Percentiles rank a stretch among this genome's conserved stretches.
Evolutionary conservation across 805 yeast species (phyloP).

Genomic region (Jamesozyma spencerorum): DNA sequence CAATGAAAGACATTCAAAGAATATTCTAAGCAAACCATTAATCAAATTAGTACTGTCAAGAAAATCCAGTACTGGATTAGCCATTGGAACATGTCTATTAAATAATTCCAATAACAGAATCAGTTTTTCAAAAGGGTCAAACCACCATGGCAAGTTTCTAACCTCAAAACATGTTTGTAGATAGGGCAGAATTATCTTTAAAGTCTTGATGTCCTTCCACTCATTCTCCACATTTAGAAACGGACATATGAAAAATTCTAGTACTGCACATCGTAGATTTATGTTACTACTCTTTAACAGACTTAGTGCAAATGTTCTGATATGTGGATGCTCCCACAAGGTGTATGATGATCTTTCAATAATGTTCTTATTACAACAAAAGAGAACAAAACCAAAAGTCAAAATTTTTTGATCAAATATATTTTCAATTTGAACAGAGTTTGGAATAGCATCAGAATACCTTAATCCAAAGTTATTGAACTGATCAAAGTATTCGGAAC

Average conservation of each 20-base stretch:
- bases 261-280: constrained; percentile 16
- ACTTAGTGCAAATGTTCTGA: constrained; percentile 16
- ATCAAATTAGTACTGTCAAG: constrained; percentile 19
- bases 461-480: constrained; percentile 13
- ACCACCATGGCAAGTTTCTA: constrained; percentile 26
- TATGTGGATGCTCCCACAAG: constrained; percentile 12
- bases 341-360: neutral
- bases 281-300: constrained; percentile 18
- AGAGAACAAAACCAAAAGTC: constrained; percentile 13
- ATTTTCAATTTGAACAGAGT: constrained; percentile 16
- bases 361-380: constrained; percentile 2
- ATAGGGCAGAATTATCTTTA: constrained; percentile 20
- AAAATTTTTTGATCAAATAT: constrained; percentile 14
- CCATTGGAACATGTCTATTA: constrained; percentile 17
- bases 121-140: constrained; percentile 23
- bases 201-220: constrained; percentile 11
- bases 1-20: constrained; percentile 17
- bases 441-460: constrained; percentile 12
- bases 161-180: constrained; percentile 20
- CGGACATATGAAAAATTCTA: constrained; percentile 16
- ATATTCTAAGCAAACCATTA: constrained; percentile 18
- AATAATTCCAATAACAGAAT: constrained; percentile 16
- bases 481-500: constrained; percentile 10
- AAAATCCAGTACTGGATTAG: constrained; percentile 21
- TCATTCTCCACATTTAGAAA: constrained; percentile 7